Conservation (phyloP, 331 rosid species). For the Rosa hybrid region DNA sequence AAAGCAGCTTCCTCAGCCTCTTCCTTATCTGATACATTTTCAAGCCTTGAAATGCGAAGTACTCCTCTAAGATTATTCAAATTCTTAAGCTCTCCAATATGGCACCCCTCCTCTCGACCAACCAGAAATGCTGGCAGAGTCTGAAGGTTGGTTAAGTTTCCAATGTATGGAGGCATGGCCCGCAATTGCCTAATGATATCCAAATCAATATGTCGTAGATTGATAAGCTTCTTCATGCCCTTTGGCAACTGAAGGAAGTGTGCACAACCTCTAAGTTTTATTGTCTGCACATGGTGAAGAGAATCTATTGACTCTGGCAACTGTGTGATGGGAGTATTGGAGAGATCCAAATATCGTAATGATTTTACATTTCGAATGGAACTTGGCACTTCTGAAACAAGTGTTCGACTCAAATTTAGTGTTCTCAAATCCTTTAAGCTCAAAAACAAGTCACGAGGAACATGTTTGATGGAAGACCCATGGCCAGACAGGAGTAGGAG, state of each 20-base stretch:
- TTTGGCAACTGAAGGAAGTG: conserved; percentile 19
- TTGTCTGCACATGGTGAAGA: conserved; percentile 21
- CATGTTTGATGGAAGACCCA: conserved; percentile 1
- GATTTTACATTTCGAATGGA: conserved; percentile 24
- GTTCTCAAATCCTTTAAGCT: conserved; percentile 10
- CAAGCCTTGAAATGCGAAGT: conserved; percentile 28
- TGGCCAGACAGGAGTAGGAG: background rate
- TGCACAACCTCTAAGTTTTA: conserved; percentile 17
- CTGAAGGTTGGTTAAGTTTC: conserved; percentile 26
- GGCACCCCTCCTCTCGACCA: conserved; percentile 9
- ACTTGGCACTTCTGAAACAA: conserved; percentile 13
- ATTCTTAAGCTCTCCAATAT: conserved; percentile 23
- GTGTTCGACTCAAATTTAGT: conserved; percentile 10
- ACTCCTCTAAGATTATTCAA: conserved; percentile 16
- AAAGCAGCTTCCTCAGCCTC: conserved; percentile 24
- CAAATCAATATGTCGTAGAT: conserved; percentile 27
- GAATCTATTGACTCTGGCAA: conserved; percentile 19
- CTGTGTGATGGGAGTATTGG: conserved; percentile 11
- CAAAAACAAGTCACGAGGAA: conserved; percentile 21
- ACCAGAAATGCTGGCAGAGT: conserved; percentile 29
- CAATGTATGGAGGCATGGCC: conserved; percentile 20
- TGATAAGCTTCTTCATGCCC: conserved; percentile 21
- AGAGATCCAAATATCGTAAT: conserved; percentile 21
- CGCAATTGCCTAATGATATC: conserved; percentile 12
- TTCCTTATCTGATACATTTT: conserved; percentile 6